These are phyloP conservation scores for Lunularia cruciata DNA, from an alignment of 225 moss, liverwort and hornwort species.

Conservation along the genomic window DNA sequence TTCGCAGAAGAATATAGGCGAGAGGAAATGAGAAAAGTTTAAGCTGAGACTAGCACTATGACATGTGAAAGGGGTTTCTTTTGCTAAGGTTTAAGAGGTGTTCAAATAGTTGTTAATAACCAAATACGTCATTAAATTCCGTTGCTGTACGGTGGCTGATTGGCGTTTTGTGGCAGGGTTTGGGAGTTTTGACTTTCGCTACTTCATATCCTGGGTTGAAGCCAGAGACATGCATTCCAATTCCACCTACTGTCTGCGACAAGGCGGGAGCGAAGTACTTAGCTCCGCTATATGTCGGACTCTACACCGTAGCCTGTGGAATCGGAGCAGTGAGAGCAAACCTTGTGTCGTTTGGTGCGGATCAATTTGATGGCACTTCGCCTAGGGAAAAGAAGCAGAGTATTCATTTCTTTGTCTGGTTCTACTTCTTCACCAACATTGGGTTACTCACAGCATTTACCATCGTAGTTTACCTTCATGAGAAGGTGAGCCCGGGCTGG, in stretches of 20 bases:
- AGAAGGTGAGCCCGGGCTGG: conserved; percentile 58
- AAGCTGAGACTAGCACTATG: too few relatives aligned
- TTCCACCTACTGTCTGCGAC: conserved; percentile 36
- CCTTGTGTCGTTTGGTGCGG: conserved; percentile 55
- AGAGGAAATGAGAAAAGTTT: too few relatives aligned
- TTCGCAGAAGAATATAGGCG: too few relatives aligned
- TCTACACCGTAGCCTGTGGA: conserved; percentile 63
- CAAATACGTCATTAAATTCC: too few relatives aligned
- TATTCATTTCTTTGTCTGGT: conserved; percentile 55
- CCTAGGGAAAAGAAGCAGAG: conserved; percentile 53
- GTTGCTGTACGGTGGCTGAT: too few relatives aligned
- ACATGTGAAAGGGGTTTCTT: too few relatives aligned
- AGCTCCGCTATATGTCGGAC: conserved; percentile 44
- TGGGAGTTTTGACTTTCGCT: conserved; percentile 20
- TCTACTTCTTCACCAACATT: conserved; percentile 49
- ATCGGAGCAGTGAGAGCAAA: conserved; percentile 57
- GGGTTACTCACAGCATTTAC: conserved; percentile 53
- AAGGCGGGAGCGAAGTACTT: conserved; percentile 48
- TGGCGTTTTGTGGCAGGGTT: conserved; percentile 42
- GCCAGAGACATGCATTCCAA: conserved; percentile 43
- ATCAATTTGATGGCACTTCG: conserved; percentile 68
- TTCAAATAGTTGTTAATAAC: too few relatives aligned
- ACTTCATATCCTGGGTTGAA: conserved; percentile 5
- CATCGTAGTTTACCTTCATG: conserved; percentile 56
- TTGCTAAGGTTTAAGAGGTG: too few relatives aligned